These are phyloP conservation scores for Dipodascus albidus DNA, from an alignment of 805 yeast genomes.

Conservation along the genomic window DNA sequence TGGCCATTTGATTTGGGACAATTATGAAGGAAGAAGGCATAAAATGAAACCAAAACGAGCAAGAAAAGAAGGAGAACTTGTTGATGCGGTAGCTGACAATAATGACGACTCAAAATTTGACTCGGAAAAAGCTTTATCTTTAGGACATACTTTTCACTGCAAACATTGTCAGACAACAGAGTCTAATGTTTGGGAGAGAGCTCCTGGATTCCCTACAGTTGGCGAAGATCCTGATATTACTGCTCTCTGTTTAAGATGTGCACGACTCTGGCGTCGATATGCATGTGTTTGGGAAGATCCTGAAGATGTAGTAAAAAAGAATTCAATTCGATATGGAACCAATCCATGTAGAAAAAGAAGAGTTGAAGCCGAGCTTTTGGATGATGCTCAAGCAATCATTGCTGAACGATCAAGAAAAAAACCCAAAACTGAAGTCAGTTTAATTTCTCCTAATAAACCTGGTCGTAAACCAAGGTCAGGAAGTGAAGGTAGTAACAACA, in stretches of 20 bases:
- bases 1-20: constrained; percentile 76
- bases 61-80: constrained; percentile 21
- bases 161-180: constrained; percentile 53
- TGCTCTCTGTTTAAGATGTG: constrained; percentile 80
- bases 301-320: constrained; percentile 43
- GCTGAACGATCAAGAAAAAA: constrained; percentile 21
- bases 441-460: constrained; percentile 3
- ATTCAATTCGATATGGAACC: constrained; percentile 34
- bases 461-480: neutral
- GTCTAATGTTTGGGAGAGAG: constrained; percentile 57
- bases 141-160: constrained; percentile 42
- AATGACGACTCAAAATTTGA: constrained; percentile 69
- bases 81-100: constrained; percentile 46
- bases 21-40: constrained; percentile 56
- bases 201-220: constrained; percentile 47
- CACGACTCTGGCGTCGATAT: constrained; percentile 82
- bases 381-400: constrained; percentile 33
- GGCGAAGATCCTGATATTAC: constrained; percentile 28
- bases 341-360: constrained; percentile 43
- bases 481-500: constrained; percentile 5
- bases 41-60: constrained; percentile 31
- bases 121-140: constrained; percentile 33
- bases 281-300: constrained; percentile 84
- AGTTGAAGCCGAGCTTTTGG: constrained; percentile 49
- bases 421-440: constrained; percentile 5